Evolutionary conservation across 805 yeast species (phyloP).

Genomic region (Sugiyamaella qingdaonensis): DNA sequence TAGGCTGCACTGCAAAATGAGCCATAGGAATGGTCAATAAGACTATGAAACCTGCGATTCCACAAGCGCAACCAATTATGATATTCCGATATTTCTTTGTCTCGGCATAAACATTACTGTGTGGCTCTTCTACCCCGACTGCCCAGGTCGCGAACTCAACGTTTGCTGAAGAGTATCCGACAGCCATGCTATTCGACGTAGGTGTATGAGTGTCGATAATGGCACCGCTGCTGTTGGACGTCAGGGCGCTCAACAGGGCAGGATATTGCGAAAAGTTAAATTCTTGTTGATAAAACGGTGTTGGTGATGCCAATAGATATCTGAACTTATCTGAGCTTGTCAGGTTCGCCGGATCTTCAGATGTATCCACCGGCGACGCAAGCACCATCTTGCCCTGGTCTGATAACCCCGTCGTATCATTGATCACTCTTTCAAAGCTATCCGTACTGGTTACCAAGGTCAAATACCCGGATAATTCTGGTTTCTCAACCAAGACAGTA

Average conservation of each 20-base stretch:
- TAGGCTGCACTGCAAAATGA: constrained; percentile 80
- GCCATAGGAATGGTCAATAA: constrained; percentile 78
- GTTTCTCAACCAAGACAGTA: constrained; percentile 58
- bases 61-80: constrained; percentile 73
- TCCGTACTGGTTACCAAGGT: constrained; percentile 53
- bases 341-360: constrained; percentile 22
- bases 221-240: constrained; percentile 44
- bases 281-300: constrained; percentile 24
- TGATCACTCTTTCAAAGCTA: constrained; percentile 38
- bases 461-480: constrained; percentile 65
- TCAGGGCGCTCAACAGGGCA: constrained; percentile 32
- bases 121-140: constrained; percentile 65
- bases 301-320: constrained; percentile 29
- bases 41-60: constrained; percentile 69
- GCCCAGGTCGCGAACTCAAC: constrained; percentile 56
- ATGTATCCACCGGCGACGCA: constrained; percentile 14
- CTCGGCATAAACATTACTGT: constrained; percentile 57
- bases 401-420: constrained; percentile 41
- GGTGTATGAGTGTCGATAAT: constrained; percentile 37
- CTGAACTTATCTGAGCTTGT: constrained; percentile 18
- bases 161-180: constrained; percentile 51
- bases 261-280: constrained; percentile 25
- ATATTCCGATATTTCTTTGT: constrained; percentile 58
- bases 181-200: constrained; percentile 42
- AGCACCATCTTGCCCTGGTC: constrained; percentile 22